A percentile compares a stretch with the other conserved stretches of the same genome.
phyloP scores from a whole-genome alignment of 2,329 filamentous ascomycete genomes.

The Apiospora malaysiana region DNA sequence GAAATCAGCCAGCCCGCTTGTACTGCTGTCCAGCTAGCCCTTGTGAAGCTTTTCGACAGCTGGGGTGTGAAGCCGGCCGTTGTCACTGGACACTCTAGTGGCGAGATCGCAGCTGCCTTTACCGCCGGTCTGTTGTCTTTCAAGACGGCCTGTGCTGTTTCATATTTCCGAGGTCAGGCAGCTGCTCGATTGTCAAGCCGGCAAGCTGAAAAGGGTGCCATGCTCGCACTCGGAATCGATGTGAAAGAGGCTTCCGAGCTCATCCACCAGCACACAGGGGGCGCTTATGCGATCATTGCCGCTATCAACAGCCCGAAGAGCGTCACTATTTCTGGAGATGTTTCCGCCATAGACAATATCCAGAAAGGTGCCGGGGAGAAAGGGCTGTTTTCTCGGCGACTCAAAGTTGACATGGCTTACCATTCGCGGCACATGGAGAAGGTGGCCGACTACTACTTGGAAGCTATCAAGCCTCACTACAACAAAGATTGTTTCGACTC shows the following conservation, averaged over 20 bases:
- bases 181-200: constrained; percentile 5
- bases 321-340: constrained; percentile 18
- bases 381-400: constrained; percentile 33
- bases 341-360: constrained; percentile 21
- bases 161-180: constrained; percentile 43
- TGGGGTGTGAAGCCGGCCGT: constrained; percentile 38
- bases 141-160: constrained; percentile 40
- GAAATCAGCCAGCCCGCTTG: constrained; percentile 40
- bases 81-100: constrained; percentile 46
- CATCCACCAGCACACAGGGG: background rate
- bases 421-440: constrained; percentile 41
- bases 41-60: constrained; percentile 44
- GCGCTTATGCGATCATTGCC: constrained; percentile 1
- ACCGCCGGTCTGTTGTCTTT: constrained; percentile 38
- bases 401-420: constrained; percentile 37
- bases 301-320: constrained; percentile 15
- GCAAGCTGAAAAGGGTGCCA: constrained; percentile 39
- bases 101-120: constrained; percentile 49
- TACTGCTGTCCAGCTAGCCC: constrained; percentile 41
- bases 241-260: constrained; percentile 16
- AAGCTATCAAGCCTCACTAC: constrained; percentile 25
- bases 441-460: constrained; percentile 35
- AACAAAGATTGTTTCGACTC: background rate
- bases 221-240: constrained; percentile 42
- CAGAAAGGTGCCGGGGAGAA: constrained; percentile 13